Conservation (phyloP, 805 yeast species). For the Kazachstania africana region DNA sequence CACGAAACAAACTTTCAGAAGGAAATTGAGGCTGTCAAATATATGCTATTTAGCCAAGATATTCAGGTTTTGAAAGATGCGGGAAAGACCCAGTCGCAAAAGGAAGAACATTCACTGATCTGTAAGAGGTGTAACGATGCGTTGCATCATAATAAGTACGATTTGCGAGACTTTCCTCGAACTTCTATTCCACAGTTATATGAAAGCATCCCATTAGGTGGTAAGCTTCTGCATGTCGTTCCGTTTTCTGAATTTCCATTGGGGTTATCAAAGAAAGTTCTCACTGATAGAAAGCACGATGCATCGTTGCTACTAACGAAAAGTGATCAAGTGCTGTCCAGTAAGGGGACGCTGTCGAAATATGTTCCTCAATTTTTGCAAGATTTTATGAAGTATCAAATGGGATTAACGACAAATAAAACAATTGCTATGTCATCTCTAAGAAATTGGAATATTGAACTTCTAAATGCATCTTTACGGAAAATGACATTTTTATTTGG, state of each 20-base stretch:
- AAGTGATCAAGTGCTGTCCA: slow-evolving; percentile 23
- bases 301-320: slow-evolving; percentile 18
- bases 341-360: slow-evolving; percentile 11
- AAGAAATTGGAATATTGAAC: slow-evolving; percentile 20
- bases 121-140: slow-evolving; percentile 52
- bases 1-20: slow-evolving; percentile 3
- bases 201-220: slow-evolving; percentile 29
- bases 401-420: slow-evolving; percentile 22
- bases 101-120: slow-evolving; percentile 15
- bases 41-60: slow-evolving; percentile 22
- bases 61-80: slow-evolving; percentile 15
- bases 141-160: slow-evolving; percentile 31
- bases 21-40: slow-evolving; percentile 15
- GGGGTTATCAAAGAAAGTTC: slow-evolving; percentile 28
- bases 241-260: slow-evolving; percentile 68
- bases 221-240: slow-evolving; percentile 46
- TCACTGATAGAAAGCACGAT: slow-evolving; percentile 7
- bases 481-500: slow-evolving; percentile 45
- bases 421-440: slow-evolving; percentile 16
- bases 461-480: slow-evolving; percentile 12
- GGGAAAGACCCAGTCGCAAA: slow-evolving; percentile 2
- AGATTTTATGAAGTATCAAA: slow-evolving; percentile 21
- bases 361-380: slow-evolving; percentile 23
- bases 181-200: slow-evolving; percentile 24
- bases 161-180: slow-evolving; percentile 25